phyloP scores from a whole-genome alignment of 2,329 filamentous ascomycete species.

The Herpomyces periplanetae region DNA sequence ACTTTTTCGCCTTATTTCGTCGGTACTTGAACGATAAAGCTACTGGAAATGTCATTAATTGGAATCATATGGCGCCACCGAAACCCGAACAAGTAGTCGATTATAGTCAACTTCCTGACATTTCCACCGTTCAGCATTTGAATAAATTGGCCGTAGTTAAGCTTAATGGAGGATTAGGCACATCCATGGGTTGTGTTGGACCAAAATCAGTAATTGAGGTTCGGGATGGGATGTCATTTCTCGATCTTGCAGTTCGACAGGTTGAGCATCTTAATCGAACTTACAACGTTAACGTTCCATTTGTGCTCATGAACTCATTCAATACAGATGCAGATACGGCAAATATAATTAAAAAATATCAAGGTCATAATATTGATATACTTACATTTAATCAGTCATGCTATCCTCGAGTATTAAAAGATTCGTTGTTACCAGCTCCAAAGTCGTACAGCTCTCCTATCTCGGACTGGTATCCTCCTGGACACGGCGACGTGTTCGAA shows the following conservation, averaged over 20 bases:
- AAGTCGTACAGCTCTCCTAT: slow-evolving; percentile 58
- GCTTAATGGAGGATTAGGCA: slow-evolving; percentile 95
- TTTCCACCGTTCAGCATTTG: slow-evolving; percentile 65
- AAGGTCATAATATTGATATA: slow-evolving; percentile 97
- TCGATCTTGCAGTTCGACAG: slow-evolving; percentile 89
- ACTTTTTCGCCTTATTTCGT: slow-evolving; percentile 96
- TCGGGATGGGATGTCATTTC: slow-evolving; percentile 97
- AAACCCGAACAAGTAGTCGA: slow-evolving; percentile 75
- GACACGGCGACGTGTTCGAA: slow-evolving; percentile 97
- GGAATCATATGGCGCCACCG: slow-evolving; percentile 81
- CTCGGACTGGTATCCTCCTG: slow-evolving; percentile 91
- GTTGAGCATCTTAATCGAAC: slow-evolving; percentile 97
- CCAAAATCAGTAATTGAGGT: slow-evolving; percentile 99
- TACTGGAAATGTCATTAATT: slow-evolving; percentile 80
- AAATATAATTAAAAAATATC: slow-evolving; percentile 99
- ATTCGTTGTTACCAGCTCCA: slow-evolving; percentile 77
- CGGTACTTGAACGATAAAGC: slow-evolving; percentile 95
- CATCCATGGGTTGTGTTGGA: slow-evolving; percentile 94
- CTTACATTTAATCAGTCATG: slow-evolving; percentile 98
- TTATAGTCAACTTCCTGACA: slow-evolving; percentile 60
- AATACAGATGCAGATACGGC: slow-evolving; percentile 95
- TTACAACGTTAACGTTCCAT: slow-evolving; percentile 83
- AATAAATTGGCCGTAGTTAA: slow-evolving; percentile 94
- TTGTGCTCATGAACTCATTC: slow-evolving; percentile 99
- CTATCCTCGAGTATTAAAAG: slow-evolving; percentile 90